Evolutionary conservation across 805 yeast species (phyloP), one percentile per base, ranked within the genome.

Genomic region (Metschnikowia vanudenii): DNA sequence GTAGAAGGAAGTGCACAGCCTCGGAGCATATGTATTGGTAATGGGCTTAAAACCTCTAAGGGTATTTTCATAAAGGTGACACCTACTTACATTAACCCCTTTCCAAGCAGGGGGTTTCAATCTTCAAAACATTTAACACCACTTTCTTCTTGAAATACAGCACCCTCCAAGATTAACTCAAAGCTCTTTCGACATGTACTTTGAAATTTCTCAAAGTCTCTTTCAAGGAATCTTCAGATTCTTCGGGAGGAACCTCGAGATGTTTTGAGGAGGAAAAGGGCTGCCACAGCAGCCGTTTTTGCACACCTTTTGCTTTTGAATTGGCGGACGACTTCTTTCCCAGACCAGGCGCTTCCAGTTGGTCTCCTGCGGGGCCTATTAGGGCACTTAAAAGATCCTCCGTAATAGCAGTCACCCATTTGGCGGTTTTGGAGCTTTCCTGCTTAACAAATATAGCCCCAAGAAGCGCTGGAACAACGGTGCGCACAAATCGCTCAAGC

Each of bases 151-250:
- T 5, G 24, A 7, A 14, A 3, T 14, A 2, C 12, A 3, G 20
- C 7, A 4, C 28, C 18, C 2, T 9, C 28, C 33, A 17, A 14
- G 3, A 13, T 19, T 26, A 43, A 11, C 16, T 24, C 34, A 43
- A 43, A 8, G 42, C 42, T 19, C 38, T 14, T 3, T 43, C 47
- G 11, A 43, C 39, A 4, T 43, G 47, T 2, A 28, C 35, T 18
- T 43, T 38, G 34, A 43, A 43, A 17, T 38, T 39, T 5, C 19
- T 29, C 34, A 43, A 43, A 24, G 47, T 33, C 14, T 37, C 47
- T 24, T n/a, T 38, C 2, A 43, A 43, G 7, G 47, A 43, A 36
- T 37, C 47, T 19, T 17, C 42, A 17, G 47, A 43, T 11, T 37
- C 42, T 11, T 43, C 47, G 16, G 24, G 12, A 4, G 47, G 28